A percentile compares a stretch with the other conserved stretches of the same genome.
phyloP scores from a whole-genome alignment of 2,329 filamentous ascomycete species.

The Fusarium haematococcum region DNA sequence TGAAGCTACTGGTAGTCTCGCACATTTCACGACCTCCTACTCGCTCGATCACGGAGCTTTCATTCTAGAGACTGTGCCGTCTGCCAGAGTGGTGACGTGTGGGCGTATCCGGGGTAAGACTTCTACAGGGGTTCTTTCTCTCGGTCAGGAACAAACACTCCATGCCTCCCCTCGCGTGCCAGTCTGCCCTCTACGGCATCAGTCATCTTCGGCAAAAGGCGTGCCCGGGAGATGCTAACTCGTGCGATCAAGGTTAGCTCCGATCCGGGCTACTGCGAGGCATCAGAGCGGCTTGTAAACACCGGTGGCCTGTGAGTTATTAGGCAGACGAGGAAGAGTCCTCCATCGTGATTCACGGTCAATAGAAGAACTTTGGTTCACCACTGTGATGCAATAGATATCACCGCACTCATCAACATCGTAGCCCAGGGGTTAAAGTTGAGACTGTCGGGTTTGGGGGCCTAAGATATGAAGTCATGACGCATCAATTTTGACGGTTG shows the following conservation, averaged over 20 bases:
- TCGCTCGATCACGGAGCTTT: neutral
- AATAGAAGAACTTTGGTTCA: neutral
- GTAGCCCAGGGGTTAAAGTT: neutral
- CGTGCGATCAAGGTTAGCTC: constrained; percentile 6
- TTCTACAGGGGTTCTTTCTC: neutral
- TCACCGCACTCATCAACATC: neutral
- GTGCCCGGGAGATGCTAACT: neutral
- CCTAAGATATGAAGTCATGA: constrained; percentile 1
- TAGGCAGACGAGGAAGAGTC: neutral
- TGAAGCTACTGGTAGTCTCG: neutral
- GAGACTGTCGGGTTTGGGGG: neutral
- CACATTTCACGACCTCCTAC: constrained; percentile 6
- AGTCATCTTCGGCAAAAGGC: neutral
- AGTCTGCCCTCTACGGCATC: neutral
- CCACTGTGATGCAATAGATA: neutral
- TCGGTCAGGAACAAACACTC: neutral
- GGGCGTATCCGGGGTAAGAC: constrained; percentile 4
- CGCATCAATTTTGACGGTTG: neutral
- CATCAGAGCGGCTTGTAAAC: neutral
- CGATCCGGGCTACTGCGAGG: neutral
- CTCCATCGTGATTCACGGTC: neutral
- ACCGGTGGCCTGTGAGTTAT: neutral
- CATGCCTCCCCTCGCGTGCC: neutral
- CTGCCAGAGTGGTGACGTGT: constrained; percentile 23
- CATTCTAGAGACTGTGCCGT: neutral